A percentile compares a stretch with the other conserved stretches of the same genome.
phyloP scores from a whole-genome alignment of 495 filamentous ascomycete genomes.

The Penicillium lividum region DNA sequence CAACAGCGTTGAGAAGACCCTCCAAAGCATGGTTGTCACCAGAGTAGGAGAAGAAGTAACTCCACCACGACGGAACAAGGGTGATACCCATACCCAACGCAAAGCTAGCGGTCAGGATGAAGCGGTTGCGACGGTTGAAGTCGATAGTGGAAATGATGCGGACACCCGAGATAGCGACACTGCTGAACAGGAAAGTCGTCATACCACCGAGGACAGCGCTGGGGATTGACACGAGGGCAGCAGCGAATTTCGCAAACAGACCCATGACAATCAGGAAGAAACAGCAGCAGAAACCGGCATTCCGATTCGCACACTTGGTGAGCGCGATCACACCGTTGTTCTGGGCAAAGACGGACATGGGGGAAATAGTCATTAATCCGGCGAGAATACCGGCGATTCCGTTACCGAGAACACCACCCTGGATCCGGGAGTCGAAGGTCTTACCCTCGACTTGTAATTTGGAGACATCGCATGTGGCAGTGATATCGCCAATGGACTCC shows the following conservation, averaged over 20 bases:
- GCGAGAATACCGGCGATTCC: slow-evolving; percentile 82
- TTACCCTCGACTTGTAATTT: slow-evolving; percentile 77
- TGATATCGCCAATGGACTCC: slow-evolving; percentile 78
- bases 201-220: slow-evolving; percentile 82
- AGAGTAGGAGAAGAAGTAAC: slow-evolving; percentile 70
- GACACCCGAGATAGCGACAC: slow-evolving; percentile 83
- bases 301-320: slow-evolving; percentile 85
- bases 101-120: slow-evolving; percentile 80
- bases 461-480: slow-evolving; percentile 71
- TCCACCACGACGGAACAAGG: slow-evolving; percentile 76
- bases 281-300: slow-evolving; percentile 75
- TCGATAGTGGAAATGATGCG: slow-evolving; percentile 76
- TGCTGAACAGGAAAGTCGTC: slow-evolving; percentile 87
- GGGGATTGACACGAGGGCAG: slow-evolving; percentile 80
- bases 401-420: slow-evolving; percentile 76
- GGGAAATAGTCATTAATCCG: slow-evolving; percentile 79
- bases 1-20: slow-evolving; percentile 82
- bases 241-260: slow-evolving; percentile 91
- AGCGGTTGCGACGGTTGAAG: slow-evolving; percentile 84
- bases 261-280: slow-evolving; percentile 88
- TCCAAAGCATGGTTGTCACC: slow-evolving; percentile 70
- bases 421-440: slow-evolving; percentile 84
- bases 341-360: slow-evolving; percentile 80
- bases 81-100: slow-evolving; percentile 80
- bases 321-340: slow-evolving; percentile 94